A percentile compares a stretch with the other conserved stretches of the same genome.
phyloP scores from a whole-genome alignment of 106 monocot species.

The Iris macrosiphon region DNA sequence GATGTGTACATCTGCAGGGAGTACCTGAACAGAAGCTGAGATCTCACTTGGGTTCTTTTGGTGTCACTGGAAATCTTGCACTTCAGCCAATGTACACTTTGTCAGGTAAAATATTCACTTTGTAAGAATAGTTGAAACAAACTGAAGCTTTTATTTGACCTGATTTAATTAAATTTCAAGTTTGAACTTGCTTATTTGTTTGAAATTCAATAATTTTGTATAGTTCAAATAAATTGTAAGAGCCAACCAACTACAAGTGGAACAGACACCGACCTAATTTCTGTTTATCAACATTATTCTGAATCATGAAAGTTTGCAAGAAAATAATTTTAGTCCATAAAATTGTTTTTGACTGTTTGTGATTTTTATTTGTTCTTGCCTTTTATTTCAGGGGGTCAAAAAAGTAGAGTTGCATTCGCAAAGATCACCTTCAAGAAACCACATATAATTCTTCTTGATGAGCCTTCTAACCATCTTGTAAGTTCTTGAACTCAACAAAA shows the following conservation, averaged over 20 bases:
- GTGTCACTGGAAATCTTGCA: slow-evolving; percentile 92
- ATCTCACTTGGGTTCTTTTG: slow-evolving; percentile 93
- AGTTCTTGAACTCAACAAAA: slow-evolving; percentile 16
- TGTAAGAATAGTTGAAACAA: no score
- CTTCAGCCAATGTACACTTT: slow-evolving; percentile 98
- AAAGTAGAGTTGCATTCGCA: slow-evolving; percentile 97
- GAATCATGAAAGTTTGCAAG: neutral
- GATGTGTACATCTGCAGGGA: slow-evolving; percentile 42
- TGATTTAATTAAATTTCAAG: no score
- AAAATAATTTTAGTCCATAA: no score
- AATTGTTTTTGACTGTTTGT: no score
- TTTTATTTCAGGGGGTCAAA: slow-evolving; percentile 82
- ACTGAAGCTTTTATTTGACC: no score
- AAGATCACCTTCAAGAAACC: slow-evolving; percentile 99
- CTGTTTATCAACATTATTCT: neutral
- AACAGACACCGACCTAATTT: no score
- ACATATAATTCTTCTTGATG: slow-evolving; percentile 96
- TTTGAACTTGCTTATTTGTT: no score
- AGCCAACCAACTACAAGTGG: no score
- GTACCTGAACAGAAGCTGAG: slow-evolving; percentile 97
- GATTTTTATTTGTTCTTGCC: neutral
- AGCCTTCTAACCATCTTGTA: slow-evolving; percentile 99
- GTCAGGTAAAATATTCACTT: slow-evolving; percentile 68
- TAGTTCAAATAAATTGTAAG: no score
- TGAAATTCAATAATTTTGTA: no score